These are phyloP conservation scores for Talaromyces sp. DNA, from an alignment of 2,329 filamentous ascomycete species.

Conservation along the genomic window DNA sequence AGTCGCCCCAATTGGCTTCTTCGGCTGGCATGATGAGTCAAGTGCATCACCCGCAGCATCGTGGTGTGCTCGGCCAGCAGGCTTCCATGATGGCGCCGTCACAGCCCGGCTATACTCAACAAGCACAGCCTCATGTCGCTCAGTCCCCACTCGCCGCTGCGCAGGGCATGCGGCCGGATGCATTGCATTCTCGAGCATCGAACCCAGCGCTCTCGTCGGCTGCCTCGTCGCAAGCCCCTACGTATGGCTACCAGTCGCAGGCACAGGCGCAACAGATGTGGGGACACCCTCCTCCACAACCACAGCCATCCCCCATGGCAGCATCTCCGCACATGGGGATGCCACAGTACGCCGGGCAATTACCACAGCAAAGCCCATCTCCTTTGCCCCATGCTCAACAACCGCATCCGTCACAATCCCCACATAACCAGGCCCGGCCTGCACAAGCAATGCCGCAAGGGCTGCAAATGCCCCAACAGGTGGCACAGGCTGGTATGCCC, in stretches of 20 bases:
- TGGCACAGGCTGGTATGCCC: conserved; percentile 30
- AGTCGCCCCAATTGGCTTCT: conserved; percentile 32
- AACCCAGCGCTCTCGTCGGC: conserved; percentile 53
- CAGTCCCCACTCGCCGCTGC: conserved; percentile 71
- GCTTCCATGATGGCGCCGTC: conserved; percentile 44
- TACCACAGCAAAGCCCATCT: conserved; percentile 17
- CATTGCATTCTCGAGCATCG: conserved; percentile 64
- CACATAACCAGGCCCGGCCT: conserved; percentile 35
- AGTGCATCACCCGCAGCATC: conserved; percentile 22
- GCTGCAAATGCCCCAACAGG: conserved; percentile 31
- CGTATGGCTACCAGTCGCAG: conserved; percentile 55
- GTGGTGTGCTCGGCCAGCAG: conserved; percentile 36
- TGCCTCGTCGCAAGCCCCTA: conserved; percentile 39
- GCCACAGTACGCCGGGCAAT: conserved; percentile 36
- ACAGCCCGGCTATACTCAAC: conserved; percentile 60
- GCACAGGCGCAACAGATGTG: conserved; percentile 64
- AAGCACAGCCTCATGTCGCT: conserved; percentile 63
- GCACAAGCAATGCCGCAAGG: conserved; percentile 33
- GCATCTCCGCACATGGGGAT: conserved; percentile 34
- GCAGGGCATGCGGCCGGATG: conserved; percentile 53
- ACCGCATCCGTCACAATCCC: conserved; percentile 39
- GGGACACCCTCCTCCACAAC: conserved; percentile 59
- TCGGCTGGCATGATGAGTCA: conserved; percentile 14
- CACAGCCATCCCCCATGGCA: conserved; percentile 38
- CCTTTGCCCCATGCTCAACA: conserved; percentile 27